A percentile compares a stretch with the other conserved stretches of the same genome.
These are phyloP conservation scores for Kondoa malvinella DNA, from an alignment of 768 basidiomycete genomes.

Conservation along the genomic window DNA sequence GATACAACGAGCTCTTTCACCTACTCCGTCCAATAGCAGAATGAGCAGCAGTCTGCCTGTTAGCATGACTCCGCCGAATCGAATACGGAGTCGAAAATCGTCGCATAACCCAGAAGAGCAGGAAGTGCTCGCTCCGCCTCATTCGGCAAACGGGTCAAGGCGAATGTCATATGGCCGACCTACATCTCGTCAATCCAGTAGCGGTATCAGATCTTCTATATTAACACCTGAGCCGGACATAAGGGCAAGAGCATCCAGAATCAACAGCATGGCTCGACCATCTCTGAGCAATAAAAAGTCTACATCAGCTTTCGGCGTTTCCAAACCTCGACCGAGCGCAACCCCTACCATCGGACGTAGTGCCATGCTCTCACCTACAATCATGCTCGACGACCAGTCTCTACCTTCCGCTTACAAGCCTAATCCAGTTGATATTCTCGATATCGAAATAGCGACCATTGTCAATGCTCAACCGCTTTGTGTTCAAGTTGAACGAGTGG, in stretches of 20 bases:
- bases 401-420: slow-evolving; percentile 15
- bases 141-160: background rate
- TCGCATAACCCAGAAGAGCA: background rate
- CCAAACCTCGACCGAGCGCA: slow-evolving; percentile 3
- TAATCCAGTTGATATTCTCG: slow-evolving; percentile 61
- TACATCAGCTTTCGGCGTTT: slow-evolving; percentile 11
- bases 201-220: background rate
- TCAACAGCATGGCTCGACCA: slow-evolving; percentile 6
- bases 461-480: slow-evolving; percentile 60
- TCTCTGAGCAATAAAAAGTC: slow-evolving; percentile 1
- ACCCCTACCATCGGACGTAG: too few species aligned
- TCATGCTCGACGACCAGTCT: background rate
- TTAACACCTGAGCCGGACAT: slow-evolving; percentile 55
- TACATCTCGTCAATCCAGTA: background rate
- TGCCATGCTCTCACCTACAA: slow-evolving; percentile 2
- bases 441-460: slow-evolving; percentile 55
- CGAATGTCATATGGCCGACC: background rate
- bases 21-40: slow-evolving; percentile 3
- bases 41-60: background rate
- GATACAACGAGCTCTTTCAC: slow-evolving; percentile 19
- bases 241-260: slow-evolving; percentile 43
- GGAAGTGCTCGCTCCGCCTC: background rate
- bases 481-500: slow-evolving; percentile 52
- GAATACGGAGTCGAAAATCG: background rate
- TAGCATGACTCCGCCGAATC: background rate